A percentile compares a stretch with the other conserved stretches of the same genome.
phyloP scores from a whole-genome alignment of 2,329 filamentous ascomycete genomes.

The Diplocarpon rosae region DNA sequence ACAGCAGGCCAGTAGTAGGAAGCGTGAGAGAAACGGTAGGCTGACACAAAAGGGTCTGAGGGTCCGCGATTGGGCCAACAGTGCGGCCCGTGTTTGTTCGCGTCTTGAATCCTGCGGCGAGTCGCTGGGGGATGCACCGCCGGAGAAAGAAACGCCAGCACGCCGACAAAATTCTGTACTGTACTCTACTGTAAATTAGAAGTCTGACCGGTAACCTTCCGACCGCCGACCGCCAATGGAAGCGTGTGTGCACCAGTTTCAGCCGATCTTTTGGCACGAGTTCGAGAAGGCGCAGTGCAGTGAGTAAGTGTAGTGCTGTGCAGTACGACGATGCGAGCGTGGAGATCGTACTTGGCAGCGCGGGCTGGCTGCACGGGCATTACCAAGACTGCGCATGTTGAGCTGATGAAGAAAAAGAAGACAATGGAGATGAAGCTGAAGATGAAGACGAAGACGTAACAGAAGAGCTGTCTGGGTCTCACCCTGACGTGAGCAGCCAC shows the following conservation, averaged over 20 bases:
- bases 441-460: no score
- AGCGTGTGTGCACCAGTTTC: constrained; percentile 6
- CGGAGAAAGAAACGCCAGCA: no score
- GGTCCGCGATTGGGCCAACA: constrained; percentile 12
- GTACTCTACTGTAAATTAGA: constrained; percentile 1
- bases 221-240: background rate
- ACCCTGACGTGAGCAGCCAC: no score
- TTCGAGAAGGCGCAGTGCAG: constrained; percentile 14
- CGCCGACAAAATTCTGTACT: no score
- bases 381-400: no score
- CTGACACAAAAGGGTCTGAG: background rate
- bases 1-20: background rate
- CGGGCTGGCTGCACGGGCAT: no score
- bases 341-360: constrained; percentile 13
- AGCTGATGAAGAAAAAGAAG: no score
- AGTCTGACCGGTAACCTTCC: constrained; percentile 14
- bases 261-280: constrained; percentile 10
- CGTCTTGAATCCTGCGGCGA: no score
- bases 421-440: no score
- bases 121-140: no score
- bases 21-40: background rate
- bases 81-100: background rate
- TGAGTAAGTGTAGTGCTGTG: constrained; percentile 2
- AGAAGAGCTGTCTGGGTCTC: no score
- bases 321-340: constrained; percentile 5